Base-by-base conservation (phyloP, 768 basidiomycete genomes). In the Galerina sulciceps region DNA sequence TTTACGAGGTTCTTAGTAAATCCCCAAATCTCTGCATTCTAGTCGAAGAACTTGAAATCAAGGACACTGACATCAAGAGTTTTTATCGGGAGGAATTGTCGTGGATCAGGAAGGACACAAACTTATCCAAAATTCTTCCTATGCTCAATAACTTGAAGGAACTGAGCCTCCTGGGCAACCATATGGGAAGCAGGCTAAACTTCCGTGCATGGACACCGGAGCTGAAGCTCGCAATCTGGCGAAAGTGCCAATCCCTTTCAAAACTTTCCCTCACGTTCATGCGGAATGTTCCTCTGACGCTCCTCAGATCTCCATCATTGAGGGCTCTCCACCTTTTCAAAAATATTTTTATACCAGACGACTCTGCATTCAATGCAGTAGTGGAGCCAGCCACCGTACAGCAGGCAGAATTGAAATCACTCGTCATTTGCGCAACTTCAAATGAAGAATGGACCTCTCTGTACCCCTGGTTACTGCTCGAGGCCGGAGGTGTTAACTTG, bases 81-180 rank as follows among this genome's bases (percentile, higher is more conserved):
- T 59, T 55, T 26, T 57, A 59, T 43, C 56, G 59, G 2, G 63
- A 64, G 22, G 55, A 58, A 22, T 50, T 36, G 11, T 58, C 63
- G 10, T 64, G 63, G 63, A 55, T 64, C n/a, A 50, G 59, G 5
- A 40, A 26, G 8, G 59, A 64, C 37, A 10, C 6, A 4, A 22
- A 17, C 3, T 38, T 64, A 2, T 46, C 56, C 14, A 38, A 17
- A 10, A 49, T 64, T 20, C 37, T 64, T n/a, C 40, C 53, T 20
- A 23, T 52, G 17, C 63, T 64, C 15, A 6, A 47, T 4, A 23
- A 36, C 20, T 15, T 64, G 26, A 15, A 46, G 15, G 46, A 57
- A 4, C 53, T 53, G 10, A 13, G 47, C 5, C 55, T 64, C 0
- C 8, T 14, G 5, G 56, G 62, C 1, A 55, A 60, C 23, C 20